Percentiles rank a stretch among this genome's conserved stretches.
Evolutionary conservation across 1,284 basidiomycete species (phyloP).

Genomic region (Cryptococcus sp.): DNA sequence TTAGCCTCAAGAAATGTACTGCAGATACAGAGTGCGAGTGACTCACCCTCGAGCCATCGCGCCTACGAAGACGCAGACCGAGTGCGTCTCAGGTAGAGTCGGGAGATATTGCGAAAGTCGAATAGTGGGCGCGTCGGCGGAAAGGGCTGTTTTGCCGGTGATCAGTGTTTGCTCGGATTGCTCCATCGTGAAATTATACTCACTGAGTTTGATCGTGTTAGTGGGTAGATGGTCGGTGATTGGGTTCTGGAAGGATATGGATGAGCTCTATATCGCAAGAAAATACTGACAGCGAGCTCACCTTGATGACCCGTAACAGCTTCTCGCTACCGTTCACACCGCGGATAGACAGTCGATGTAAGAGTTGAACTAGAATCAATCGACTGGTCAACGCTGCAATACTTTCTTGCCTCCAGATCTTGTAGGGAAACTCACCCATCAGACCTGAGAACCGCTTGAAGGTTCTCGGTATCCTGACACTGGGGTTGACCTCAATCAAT

Average conservation of each 20-base stretch:
- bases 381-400: neutral
- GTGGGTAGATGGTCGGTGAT: slow-evolving; percentile 92
- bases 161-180: neutral
- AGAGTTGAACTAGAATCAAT: slow-evolving; percentile 75
- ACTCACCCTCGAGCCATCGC: slow-evolving; percentile 86
- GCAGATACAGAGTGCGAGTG: neutral
- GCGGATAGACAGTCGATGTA: slow-evolving; percentile 93
- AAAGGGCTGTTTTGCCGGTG: slow-evolving; percentile 65
- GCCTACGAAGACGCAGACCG: slow-evolving; percentile 92
- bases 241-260: slow-evolving; percentile 68
- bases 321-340: slow-evolving; percentile 97
- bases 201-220: slow-evolving; percentile 94
- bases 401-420: neutral
- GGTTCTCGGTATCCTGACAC: slow-evolving; percentile 94
- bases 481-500: slow-evolving; percentile 97
- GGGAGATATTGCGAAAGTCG: slow-evolving; percentile 81
- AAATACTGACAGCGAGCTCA: slow-evolving; percentile 42
- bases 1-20: neutral
- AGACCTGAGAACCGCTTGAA: slow-evolving; percentile 98
- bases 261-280: too few species aligned
- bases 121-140: slow-evolving; percentile 83
- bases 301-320: slow-evolving; percentile 93
- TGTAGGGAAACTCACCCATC: slow-evolving; percentile 73
- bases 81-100: slow-evolving; percentile 79
- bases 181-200: too few species aligned